Evolutionary conservation across 805 yeast genomes (phyloP).

Genomic region (Metschnikowia colocasiae): DNA sequence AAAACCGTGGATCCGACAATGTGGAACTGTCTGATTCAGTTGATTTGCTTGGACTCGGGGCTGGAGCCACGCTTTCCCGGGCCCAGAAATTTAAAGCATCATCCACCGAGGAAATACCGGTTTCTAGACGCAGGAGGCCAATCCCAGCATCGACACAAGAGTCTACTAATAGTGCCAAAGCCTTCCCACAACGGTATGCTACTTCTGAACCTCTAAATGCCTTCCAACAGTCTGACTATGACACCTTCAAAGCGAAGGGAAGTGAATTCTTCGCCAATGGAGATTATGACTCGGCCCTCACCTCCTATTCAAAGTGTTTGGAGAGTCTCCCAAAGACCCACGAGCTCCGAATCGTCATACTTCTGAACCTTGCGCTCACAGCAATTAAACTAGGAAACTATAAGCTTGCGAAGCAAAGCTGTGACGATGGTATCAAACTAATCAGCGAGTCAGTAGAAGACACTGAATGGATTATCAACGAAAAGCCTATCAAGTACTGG

Average conservation of each 20-base stretch:
- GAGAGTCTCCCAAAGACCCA: slow-evolving; percentile 59
- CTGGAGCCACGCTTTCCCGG: slow-evolving; percentile 10
- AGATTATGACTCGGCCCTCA: slow-evolving; percentile 66
- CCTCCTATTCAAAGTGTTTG: slow-evolving; percentile 51
- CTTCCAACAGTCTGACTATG: slow-evolving; percentile 41
- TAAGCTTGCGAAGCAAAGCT: slow-evolving; percentile 44
- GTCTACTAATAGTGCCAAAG: not conserved
- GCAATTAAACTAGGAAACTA: slow-evolving; percentile 68
- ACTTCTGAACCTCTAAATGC: slow-evolving; percentile 29
- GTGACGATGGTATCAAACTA: slow-evolving; percentile 46
- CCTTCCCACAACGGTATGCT: slow-evolving; percentile 7
- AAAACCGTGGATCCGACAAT: not conserved
- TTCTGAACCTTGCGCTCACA: slow-evolving; percentile 70
- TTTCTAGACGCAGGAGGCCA: slow-evolving; percentile 21
- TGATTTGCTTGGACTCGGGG: slow-evolving; percentile 28
- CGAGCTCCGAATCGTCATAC: slow-evolving; percentile 59
- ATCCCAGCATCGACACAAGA: not conserved
- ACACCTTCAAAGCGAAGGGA: slow-evolving; percentile 53
- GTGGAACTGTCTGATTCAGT: slow-evolving; percentile 16
- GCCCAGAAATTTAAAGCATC: slow-evolving; percentile 28
- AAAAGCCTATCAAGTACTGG: slow-evolving; percentile 59
- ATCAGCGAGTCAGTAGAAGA: slow-evolving; percentile 29
- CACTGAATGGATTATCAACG: slow-evolving; percentile 33
- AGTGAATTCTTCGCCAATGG: slow-evolving; percentile 71
- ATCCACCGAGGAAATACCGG: slow-evolving; percentile 19